These are phyloP conservation scores for Gaertneriomyces semiglobifer DNA, from an alignment of 192 early-diverging fungal genomes.

Conservation along the genomic window DNA sequence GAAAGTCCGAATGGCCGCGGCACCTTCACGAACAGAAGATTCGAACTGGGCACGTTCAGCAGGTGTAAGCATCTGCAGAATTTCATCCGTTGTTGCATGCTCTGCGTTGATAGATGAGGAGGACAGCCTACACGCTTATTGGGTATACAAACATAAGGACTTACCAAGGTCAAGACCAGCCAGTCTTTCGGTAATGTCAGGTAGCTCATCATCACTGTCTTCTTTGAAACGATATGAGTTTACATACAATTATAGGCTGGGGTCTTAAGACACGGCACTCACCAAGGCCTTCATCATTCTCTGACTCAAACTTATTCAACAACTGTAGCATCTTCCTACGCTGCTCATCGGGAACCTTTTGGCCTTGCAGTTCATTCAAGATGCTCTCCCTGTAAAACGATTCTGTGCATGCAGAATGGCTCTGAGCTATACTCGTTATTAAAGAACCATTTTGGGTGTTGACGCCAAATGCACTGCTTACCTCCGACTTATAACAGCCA, in stretches of 20 bases:
- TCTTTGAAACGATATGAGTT: conserved; percentile 1
- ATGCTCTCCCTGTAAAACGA: conserved; percentile 61
- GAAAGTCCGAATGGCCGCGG: neutral
- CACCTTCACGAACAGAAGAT: conserved; percentile 30
- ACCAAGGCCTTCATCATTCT: conserved; percentile 4
- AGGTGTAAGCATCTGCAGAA: conserved; percentile 47
- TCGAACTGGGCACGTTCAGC: conserved; percentile 52
- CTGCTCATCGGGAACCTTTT: conserved; percentile 36
- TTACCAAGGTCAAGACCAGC: conserved; percentile 41
- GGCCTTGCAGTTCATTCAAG: conserved; percentile 49
- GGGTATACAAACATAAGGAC: neutral
- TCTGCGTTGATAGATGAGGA: conserved; percentile 31
- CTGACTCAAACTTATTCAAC: conserved; percentile 44
- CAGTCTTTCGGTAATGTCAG: conserved; percentile 46
- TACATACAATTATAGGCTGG: neutral
- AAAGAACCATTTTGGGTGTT: neutral
- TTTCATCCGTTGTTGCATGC: conserved; percentile 37
- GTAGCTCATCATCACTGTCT: conserved; percentile 35
- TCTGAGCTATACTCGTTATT: conserved; percentile 20
- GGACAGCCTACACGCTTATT: neutral
- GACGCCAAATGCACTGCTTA: conserved; percentile 5
- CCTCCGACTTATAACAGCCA: conserved; percentile 59
- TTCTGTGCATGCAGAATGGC: conserved; percentile 52
- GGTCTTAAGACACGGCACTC: neutral
- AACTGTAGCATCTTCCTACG: conserved; percentile 53